Evolutionary conservation across 2,329 filamentous ascomycete species (phyloP).

Genomic region (Diaporthe humulicola): DNA sequence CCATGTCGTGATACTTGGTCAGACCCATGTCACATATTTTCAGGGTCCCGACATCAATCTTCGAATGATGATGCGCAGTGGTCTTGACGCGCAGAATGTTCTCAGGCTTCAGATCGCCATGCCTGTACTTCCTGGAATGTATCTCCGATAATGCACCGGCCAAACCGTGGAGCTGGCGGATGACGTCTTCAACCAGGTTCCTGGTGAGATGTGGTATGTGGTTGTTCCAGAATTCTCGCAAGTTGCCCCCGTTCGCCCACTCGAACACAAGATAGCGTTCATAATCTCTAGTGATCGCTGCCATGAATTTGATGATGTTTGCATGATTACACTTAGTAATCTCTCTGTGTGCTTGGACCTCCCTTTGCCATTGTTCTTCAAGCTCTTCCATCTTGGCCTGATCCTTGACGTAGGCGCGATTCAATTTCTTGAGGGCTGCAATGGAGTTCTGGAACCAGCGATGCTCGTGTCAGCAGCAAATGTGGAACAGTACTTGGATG

Average conservation of each 20-base stretch:
- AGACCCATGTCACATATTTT: slow-evolving; percentile 28
- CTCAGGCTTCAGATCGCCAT: slow-evolving; percentile 29
- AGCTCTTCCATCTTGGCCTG: not conserved
- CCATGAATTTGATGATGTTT: slow-evolving; percentile 19
- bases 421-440: not conserved
- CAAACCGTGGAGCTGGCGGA: slow-evolving; percentile 7
- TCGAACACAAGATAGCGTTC: slow-evolving; percentile 37
- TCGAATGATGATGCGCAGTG: not conserved
- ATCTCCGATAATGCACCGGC: slow-evolving; percentile 27
- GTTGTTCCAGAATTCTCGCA: slow-evolving; percentile 19
- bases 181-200: not conserved
- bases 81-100: slow-evolving; percentile 1
- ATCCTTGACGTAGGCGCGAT: not conserved
- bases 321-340: not conserved
- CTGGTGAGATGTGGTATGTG: not conserved
- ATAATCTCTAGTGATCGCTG: not conserved
- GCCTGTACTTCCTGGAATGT: slow-evolving; percentile 7
- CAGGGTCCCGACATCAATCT: not conserved
- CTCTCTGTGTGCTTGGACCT: not conserved
- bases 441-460: too few species aligned
- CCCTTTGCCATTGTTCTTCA: not conserved
- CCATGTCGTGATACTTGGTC: slow-evolving; percentile 22
- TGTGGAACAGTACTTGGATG: too few species aligned
- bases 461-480: not conserved
- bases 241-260: slow-evolving; percentile 37